Evolutionary conservation across 2,329 filamentous ascomycete species (phyloP).

Genomic region (Ceratocystis cubensis): DNA sequence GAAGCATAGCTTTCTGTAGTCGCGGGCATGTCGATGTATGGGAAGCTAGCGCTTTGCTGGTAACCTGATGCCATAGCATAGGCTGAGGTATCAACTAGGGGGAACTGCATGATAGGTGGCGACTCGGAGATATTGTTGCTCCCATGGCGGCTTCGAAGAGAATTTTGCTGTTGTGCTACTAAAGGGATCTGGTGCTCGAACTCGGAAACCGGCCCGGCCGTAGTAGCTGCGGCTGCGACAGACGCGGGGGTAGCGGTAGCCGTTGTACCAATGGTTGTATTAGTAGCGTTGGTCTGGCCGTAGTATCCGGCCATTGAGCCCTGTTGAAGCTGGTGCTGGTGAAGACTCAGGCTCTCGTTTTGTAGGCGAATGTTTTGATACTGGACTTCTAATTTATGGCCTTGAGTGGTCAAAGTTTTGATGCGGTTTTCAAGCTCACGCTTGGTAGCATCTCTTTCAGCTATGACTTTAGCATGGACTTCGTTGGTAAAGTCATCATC

Average conservation of each 20-base stretch:
- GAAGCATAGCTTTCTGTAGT: slow-evolving; percentile 20
- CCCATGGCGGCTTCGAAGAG: slow-evolving; percentile 38
- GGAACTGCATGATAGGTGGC: slow-evolving; percentile 30
- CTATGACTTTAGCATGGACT: slow-evolving; percentile 28
- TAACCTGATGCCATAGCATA: slow-evolving; percentile 42
- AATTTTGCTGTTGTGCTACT: slow-evolving; percentile 29
- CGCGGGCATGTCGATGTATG: slow-evolving; percentile 38
- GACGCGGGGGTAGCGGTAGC: slow-evolving; percentile 24
- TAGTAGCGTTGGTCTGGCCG: slow-evolving; percentile 22
- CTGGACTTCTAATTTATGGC: slow-evolving; percentile 34
- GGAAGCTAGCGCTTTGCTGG: slow-evolving; percentile 38
- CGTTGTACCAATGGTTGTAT: slow-evolving; percentile 18
- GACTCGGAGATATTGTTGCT: slow-evolving; percentile 28
- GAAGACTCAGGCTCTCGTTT: slow-evolving; percentile 35
- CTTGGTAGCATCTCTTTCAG: slow-evolving; percentile 14
- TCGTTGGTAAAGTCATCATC: slow-evolving; percentile 46
- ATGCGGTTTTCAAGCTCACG: slow-evolving; percentile 15
- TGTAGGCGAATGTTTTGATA: slow-evolving; percentile 31
- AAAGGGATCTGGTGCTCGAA: slow-evolving; percentile 28
- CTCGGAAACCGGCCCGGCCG: slow-evolving; percentile 28
- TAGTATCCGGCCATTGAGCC: slow-evolving; percentile 2
- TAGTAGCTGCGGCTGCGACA: slow-evolving; percentile 25
- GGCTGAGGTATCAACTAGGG: slow-evolving; percentile 30
- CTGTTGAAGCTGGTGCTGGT: slow-evolving; percentile 31
- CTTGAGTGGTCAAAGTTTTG: slow-evolving; percentile 28